A percentile compares a stretch with the other conserved stretches of the same genome.
Conservation (phyloP, 2,329 filamentous ascomycete genomes). For the Penicillium brasilianum region DNA sequence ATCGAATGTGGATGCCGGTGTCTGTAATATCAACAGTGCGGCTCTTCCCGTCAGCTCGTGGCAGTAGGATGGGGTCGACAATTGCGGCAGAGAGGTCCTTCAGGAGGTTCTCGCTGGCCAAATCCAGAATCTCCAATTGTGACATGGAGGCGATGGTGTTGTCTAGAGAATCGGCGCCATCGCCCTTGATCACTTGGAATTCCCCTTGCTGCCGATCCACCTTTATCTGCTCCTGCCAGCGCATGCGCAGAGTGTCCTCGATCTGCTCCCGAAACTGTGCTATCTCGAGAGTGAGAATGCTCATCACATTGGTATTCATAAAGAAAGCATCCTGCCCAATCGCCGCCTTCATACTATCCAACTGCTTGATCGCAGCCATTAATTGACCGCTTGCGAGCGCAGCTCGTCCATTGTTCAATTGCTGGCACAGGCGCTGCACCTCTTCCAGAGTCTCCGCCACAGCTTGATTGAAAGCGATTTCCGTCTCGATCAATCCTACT, state of each 20-base stretch:
- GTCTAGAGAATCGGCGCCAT: constrained; percentile 43
- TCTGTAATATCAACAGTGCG: constrained; percentile 35
- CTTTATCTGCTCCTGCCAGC: constrained; percentile 73
- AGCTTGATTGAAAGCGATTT: constrained; percentile 64
- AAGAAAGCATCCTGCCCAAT: constrained; percentile 37
- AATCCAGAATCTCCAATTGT: constrained; percentile 38
- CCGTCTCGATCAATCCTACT: constrained; percentile 60
- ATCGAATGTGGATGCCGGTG: constrained; percentile 35
- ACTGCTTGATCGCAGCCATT: constrained; percentile 52
- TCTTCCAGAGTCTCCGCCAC: constrained; percentile 57
- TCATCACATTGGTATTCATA: constrained; percentile 44
- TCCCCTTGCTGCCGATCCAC: constrained; percentile 62
- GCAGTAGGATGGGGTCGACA: constrained; percentile 41
- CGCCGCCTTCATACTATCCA: constrained; percentile 51
- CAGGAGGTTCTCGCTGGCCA: constrained; percentile 40
- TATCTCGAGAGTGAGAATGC: constrained; percentile 68
- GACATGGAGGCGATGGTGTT: constrained; percentile 40
- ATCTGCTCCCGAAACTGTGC: constrained; percentile 70
- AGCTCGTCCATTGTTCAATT: constrained; percentile 54
- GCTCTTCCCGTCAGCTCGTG: constrained; percentile 32
- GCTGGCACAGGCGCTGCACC: constrained; percentile 55
- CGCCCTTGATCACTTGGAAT: constrained; percentile 61
- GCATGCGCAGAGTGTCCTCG: constrained; percentile 66
- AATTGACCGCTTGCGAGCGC: constrained; percentile 53
- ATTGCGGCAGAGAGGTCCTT: constrained; percentile 39